phyloP scores from a whole-genome alignment of 768 basidiomycete genomes.

The Podaxis sp. region DNA sequence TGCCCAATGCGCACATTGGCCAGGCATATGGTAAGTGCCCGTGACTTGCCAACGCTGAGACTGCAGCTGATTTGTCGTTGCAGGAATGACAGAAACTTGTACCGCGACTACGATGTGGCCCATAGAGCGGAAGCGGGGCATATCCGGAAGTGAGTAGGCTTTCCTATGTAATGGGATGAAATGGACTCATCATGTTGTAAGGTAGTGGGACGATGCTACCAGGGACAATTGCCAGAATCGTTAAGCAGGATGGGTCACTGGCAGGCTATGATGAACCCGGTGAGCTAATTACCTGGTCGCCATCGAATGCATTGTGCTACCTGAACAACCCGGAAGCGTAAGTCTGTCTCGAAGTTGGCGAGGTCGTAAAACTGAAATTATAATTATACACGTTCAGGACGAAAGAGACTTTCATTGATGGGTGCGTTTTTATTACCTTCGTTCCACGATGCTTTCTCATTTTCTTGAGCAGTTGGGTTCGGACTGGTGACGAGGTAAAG shows the following conservation, averaged over 20 bases:
- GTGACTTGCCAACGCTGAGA: neutral
- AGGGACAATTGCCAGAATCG: constrained; percentile 52
- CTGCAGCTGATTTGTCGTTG: neutral
- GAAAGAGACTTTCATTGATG: constrained; percentile 65
- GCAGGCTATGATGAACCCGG: constrained; percentile 59
- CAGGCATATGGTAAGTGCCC: constrained; percentile 52
- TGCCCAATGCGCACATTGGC: constrained; percentile 55
- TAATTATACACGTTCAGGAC: constrained; percentile 42
- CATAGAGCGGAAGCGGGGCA: constrained; percentile 45
- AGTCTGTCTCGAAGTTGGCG: constrained; percentile 22
- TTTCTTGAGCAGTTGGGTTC: constrained; percentile 52
- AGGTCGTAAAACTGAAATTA: neutral
- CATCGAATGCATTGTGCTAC: constrained; percentile 58
- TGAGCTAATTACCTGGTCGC: constrained; percentile 55
- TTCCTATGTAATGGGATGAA: neutral
- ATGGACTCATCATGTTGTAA: constrained; percentile 14
- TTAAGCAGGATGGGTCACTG: constrained; percentile 57
- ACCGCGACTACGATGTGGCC: constrained; percentile 53
- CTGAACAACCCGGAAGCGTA: constrained; percentile 62
- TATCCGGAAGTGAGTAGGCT: constrained; percentile 46
- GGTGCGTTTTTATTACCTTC: constrained; percentile 36
- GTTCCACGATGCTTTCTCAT: neutral
- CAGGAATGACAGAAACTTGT: constrained; percentile 69
- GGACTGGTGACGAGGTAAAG: constrained; percentile 65
- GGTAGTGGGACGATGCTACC: constrained; percentile 57